Evolutionary conservation across 1,139 yeast genomes (phyloP).

Genomic region (Yamadazyma membranifaciens): DNA sequence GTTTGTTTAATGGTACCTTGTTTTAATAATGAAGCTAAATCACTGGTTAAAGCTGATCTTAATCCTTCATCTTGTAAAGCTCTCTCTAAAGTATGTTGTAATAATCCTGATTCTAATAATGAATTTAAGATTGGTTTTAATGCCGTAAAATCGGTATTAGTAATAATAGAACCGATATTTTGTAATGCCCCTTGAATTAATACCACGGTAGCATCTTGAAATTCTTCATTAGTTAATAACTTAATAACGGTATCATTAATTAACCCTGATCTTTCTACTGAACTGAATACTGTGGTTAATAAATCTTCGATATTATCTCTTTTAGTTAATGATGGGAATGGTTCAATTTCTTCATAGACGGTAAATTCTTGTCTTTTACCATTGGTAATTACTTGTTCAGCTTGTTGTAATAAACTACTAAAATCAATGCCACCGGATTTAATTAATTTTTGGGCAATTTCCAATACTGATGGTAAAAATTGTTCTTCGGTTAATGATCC

Average conservation of each 20-base stretch:
- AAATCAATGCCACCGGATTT: conserved; percentile 21
- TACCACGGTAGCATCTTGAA: conserved; percentile 27
- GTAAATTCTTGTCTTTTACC: conserved; percentile 8
- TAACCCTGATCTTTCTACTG: conserved; percentile 30
- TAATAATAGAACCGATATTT: conserved; percentile 20
- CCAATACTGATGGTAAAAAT: conserved; percentile 27
- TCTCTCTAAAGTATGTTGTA: conserved; percentile 23
- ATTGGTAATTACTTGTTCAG: conserved; percentile 14
- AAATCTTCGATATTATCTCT: conserved; percentile 37
- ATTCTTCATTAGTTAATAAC: conserved; percentile 26
- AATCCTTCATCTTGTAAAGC: conserved; percentile 28
- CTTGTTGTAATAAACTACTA: conserved; percentile 19
- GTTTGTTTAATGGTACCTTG: conserved; percentile 14
- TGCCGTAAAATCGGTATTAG: conserved; percentile 18
- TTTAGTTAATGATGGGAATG: conserved; percentile 15
- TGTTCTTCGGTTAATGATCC: conserved; percentile 25
- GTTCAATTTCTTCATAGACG: conserved; percentile 6
- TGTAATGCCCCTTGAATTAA: conserved; percentile 26
- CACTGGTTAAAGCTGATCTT: conserved; percentile 22
- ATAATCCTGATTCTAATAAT: conserved; percentile 26
- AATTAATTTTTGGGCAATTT: conserved; percentile 23
- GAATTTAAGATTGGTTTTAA: conserved; percentile 23
- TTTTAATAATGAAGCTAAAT: conserved; percentile 19
- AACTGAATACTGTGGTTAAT: conserved; percentile 28
- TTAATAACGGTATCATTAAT: conserved; percentile 25